Base-by-base conservation (phyloP, 2,329 filamentous ascomycete species). In the Penicillium digitatum region DNA sequence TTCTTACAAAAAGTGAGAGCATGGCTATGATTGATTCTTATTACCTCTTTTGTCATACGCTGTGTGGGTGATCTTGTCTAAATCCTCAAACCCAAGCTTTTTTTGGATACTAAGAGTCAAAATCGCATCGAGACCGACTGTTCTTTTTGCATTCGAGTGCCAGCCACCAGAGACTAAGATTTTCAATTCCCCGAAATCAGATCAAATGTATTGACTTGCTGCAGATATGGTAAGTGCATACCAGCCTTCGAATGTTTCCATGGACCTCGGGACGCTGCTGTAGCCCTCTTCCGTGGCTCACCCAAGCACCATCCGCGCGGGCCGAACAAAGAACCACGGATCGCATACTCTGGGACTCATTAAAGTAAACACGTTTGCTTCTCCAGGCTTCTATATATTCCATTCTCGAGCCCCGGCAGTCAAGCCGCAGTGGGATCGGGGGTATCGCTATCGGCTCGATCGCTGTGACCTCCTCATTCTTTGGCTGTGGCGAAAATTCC, bases 401-500 rank as follows among this genome's bases (percentile, higher is more conserved):
- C 3, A 54, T 58, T 10, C 56, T 70, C 16, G 16, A 31, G 26
- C 29, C 64, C 3, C 67, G 69, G 12, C 67, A 69, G 47, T 46
- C 66, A 10, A 50, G 46, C 10, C 43, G 70, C 16, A 72, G 73
- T 1, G 71, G 58, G 5, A 71, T 75, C 27, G 73, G 72, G 0
- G 73, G 73, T 10, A 75, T 75, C 45, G 72, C 75, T 18, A 65
- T 75, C 47, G 73, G 73, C 11, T 66, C 69, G n/a, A 72, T 75
- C 35, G 69, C 65, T 4, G 73, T 71, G 8, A 71, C 69, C 62
- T 74, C 2, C 57, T 75, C 5, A 48, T 75, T 6, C 55, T 71
- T 6, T 75, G 72, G 72, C 61, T 75, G n/a, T 68, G 68, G 57
- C 63, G 64, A 18, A 27, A 68, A 7, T 71, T 67, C 38, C 53